These are phyloP conservation scores for Theobroma cacao DNA, from an alignment of 345 rosid species.

Conservation along the genomic window DNA sequence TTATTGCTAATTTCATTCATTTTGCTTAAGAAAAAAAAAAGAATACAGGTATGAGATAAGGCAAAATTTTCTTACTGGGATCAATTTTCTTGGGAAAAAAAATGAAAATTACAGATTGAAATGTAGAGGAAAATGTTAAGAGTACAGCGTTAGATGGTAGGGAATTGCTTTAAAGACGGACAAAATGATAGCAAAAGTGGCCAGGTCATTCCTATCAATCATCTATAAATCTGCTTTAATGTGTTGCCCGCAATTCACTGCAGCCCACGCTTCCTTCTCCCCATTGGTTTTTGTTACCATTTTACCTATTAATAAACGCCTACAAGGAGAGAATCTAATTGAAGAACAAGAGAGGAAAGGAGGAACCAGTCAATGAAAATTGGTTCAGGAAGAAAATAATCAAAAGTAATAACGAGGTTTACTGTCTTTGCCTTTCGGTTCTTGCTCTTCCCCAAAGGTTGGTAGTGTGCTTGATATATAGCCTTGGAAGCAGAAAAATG, in stretches of 20 bases:
- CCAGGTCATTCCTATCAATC: constrained; percentile 15
- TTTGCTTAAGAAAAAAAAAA: too few relatives aligned
- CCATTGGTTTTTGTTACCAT: not conserved
- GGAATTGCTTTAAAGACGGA: constrained; percentile 34
- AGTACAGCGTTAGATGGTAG: not conserved
- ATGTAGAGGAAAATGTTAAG: not conserved
- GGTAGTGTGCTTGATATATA: not conserved
- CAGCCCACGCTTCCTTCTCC: not conserved
- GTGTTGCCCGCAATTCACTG: constrained; percentile 29
- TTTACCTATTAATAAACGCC: not conserved
- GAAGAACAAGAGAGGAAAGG: constrained; percentile 1
- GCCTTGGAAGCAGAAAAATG: constrained; percentile 15
- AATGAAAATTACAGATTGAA: not conserved
- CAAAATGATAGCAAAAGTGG: constrained; percentile 22
- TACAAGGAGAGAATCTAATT: not conserved
- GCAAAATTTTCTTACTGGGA: not conserved
- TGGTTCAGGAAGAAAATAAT: not conserved
- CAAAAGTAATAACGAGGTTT: not conserved
- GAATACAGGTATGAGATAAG: not conserved
- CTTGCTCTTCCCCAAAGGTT: not conserved
- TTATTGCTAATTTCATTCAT: not conserved
- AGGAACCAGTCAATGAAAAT: not conserved
- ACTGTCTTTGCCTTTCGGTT: not conserved
- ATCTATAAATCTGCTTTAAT: constrained; percentile 17
- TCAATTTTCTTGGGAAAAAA: not conserved